Base-by-base conservation (phyloP, 23 red algal species). In the Chondrus crispus region DNA sequence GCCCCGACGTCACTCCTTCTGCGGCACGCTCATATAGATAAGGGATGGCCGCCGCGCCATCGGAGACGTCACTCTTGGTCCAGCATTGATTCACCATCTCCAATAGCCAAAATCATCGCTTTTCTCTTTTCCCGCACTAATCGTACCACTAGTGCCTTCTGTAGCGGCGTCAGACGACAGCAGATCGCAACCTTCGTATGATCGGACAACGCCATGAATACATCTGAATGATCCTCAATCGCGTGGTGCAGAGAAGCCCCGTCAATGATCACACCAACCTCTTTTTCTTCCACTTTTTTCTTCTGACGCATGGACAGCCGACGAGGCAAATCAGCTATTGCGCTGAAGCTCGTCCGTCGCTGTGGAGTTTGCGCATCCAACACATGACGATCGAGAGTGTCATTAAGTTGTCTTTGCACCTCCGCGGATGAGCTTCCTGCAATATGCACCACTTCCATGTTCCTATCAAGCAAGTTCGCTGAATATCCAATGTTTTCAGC, bases 401-500 rank as follows among this genome's bases (percentile, higher is more conserved):
- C 38, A 64, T 41, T 87, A 53, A 94, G 35, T 47, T 87, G 82
- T 10, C 43, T 37, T 41, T 82, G 30, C 8, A 94, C 46, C 33
- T 88, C 92, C 45, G 36, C 54, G 46, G 92, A 88, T 6, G 68
- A 85, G 13, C 51, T 40, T 2, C 60, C 94, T 63, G 81, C 73
- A 62, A 96, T 90, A 29, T 96, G 94, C 16, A 86, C 64, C 12
- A 96, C 94, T 30, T 85, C 89, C 94, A 96, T 96, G n/a, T 83
- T 57, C 19, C 74, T 74, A 82, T 93, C 89, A 10, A 96, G 73
- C 40, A 96, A 70, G 66, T 88, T 90, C 5, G 81, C 85, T 10
- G 94, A 96, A 58, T 96, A 96, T 2, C 96, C 96, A 84, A 98
- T 98, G 62, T 92, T 95, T 44, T 95, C 96, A 11, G 96, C 96